Base-by-base conservation (phyloP, 768 basidiomycete genomes). In the Russula foetens region DNA sequence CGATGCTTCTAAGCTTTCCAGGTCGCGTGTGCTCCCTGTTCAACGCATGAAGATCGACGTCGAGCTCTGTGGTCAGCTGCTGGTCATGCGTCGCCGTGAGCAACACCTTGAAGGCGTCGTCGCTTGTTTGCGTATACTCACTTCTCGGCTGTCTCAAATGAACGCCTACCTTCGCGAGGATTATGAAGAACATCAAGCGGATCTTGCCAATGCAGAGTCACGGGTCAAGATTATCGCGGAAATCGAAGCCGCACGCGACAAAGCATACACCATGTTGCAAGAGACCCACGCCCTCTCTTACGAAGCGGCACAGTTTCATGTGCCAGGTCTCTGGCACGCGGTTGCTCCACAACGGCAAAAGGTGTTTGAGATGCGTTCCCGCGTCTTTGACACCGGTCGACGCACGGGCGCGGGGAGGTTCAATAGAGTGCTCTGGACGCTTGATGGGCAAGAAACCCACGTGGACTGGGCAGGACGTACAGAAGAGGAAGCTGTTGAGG, bases 41-140 rank as follows among this genome's bases (percentile, higher is more conserved):
- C 85, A 90, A 56, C 76, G 80, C 66, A 88, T 92, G 86, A 80
- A 78, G 52, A 82, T 88, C 44, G 90, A 92, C 66, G 90, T 90
- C 39, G 88, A 86, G 66, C 76, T 92, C 17, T 85, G 85, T 67
- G 87, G 86, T 4, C 85, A 91, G 68, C 69, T 88, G 49, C 75
- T 92, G 23, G 79, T 86, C 64, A 82, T 90, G 82, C 75, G 74
- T 35, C 75, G 89, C 45, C 78, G 89, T 66, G 84, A 85, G 68
- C 75, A 77, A 59, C 88, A 91, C 70, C 74, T 92, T 38, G 75
- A 74, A 56, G 85, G 87, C 67, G 82, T 89, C 31, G 68, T 84
- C 14, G 74, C 77, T 19, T 84, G 82, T 66, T 75, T 89, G 41
- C 56, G 83, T 78, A 71, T 81, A 46, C 74, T 90, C 60, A 81